Conservation (phyloP, 1,139 yeast species). For the Blastobotrys ciferrii region DNA sequence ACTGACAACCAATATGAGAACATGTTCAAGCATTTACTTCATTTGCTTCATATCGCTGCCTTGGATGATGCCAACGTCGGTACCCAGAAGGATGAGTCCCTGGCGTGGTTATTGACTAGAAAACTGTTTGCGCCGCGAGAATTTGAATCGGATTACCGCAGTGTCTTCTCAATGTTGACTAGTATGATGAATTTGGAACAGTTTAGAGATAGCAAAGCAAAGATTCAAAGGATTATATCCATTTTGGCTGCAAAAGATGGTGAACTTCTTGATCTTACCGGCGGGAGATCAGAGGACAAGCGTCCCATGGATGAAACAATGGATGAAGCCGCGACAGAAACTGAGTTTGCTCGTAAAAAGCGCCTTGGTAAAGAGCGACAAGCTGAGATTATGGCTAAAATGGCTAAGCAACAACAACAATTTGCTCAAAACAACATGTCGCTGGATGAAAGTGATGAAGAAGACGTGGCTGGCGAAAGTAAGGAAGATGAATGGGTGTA, state of each 20-base stretch:
- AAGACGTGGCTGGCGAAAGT: conserved; percentile 33
- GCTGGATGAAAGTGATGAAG: conserved; percentile 31
- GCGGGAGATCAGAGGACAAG: conserved; percentile 5
- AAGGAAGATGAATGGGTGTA: conserved; percentile 55
- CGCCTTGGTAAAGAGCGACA: conserved; percentile 70
- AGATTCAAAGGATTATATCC: conserved; percentile 20
- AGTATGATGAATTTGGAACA: conserved; percentile 12
- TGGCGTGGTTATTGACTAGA: conserved; percentile 13
- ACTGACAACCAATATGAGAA: conserved; percentile 48
- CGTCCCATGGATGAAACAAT: conserved; percentile 9
- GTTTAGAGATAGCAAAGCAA: conserved; percentile 15
- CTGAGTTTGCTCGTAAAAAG: conserved; percentile 60
- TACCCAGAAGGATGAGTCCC: conserved; percentile 3
- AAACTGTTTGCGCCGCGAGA: conserved; percentile 13
- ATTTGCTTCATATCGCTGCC: conserved; percentile 62
- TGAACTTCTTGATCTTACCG: conserved; percentile 5
- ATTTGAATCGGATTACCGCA: conserved; percentile 7
- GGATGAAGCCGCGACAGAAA: conserved; percentile 27
- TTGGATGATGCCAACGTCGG: conserved; percentile 33
- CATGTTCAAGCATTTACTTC: conserved; percentile 58
- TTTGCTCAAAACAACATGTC: conserved; percentile 54
- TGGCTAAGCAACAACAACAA: conserved; percentile 66
- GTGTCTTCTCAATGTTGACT: conserved; percentile 17
- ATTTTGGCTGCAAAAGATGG: conserved; percentile 18
- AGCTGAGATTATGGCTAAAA: conserved; percentile 69